Base-by-base conservation (phyloP, 2,329 filamentous ascomycete genomes). In the Keithomyces neogunnii region DNA sequence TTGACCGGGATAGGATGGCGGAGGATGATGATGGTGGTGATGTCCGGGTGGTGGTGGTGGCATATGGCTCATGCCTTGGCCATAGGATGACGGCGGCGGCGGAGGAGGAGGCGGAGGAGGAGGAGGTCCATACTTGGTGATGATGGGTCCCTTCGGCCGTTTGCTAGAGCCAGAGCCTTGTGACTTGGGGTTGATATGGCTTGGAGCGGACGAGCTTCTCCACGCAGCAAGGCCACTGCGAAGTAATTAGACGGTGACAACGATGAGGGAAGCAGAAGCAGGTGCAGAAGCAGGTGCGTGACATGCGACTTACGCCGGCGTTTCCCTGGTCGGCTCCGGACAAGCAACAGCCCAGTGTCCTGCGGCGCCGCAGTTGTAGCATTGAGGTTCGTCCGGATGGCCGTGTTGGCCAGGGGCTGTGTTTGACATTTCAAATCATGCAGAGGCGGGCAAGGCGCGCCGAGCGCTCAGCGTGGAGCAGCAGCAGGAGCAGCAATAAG, bases 341-440 rank as follows among this genome's bases (percentile, higher is more conserved):
- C 77, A 81, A 47, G 74, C 75, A 49, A 78, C 65, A 10, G 74
- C 67, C 68, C 75, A 80, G 59, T 81, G 78, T 3, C 74, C 73
- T 32, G 65, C 63, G 46, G 64, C 61, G 49, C 76, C 75, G 57
- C 78, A 81, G 59, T 79, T 80, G 61, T 78, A 80, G 62, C 78
- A 81, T 55, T 70, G 63, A 47, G 68, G 59, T 52, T 70, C 67
- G 45, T 69, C 65, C 31, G 66, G 53, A 29, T 60, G 66, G 53
- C 62, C 57, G 39, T 53, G 49, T 47, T 65, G 60, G 53, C 60
- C 60, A 50, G 62, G 54, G 47, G 58, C 53, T 49, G 65, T 51
- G 39, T 63, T 60, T 40, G 64, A 48, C 66, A 69, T 69, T 45
- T 59, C 56, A 44, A 35, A 43, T 35, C 49, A 43, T 48, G 9